Base-by-base conservation (phyloP, 176 grass and related monocot genomes). In the Otatea glauca region DNA sequence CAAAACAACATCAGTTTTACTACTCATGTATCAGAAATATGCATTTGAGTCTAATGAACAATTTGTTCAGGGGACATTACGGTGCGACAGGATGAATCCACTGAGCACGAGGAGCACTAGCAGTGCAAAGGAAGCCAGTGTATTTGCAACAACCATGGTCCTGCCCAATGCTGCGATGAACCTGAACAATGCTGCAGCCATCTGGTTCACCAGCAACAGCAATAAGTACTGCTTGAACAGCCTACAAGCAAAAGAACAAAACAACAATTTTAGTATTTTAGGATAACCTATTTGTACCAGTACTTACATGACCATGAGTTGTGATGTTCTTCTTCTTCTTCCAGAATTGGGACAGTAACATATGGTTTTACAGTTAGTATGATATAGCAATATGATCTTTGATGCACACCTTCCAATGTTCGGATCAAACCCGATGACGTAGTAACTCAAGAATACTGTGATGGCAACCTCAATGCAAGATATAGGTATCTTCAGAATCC, bases 401-500 rank as follows among this genome's bases (percentile, higher is more conserved):
- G 43, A 44, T 21, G 65, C 81, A 75, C 78, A 94, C 92, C 92
- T 94, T 83, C 76, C 90, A 24, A 89, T 37, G 59, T 82, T 83
- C 14, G 90, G 90, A 86, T 94, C 92, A 12, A 88, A 94, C 25
- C 90, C 92, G 35, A 92, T 94, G 48, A 92, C 85, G 25, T 94
- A 94, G 61, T 94, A 94, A 64, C 82, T 88, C 65, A 83, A 84
- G 90, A 92, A 88, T 20, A 94, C 80, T 62, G 86, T 89, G 48
- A 94, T 85, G 44, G 89, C 87, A 64, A 88, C 87, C 68, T 94
- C 92, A 43, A 92, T 1, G 38, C 86, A 85, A 5, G 89, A 78
- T 59, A 94, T 75, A 0, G 92, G 87, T 68, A 94, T 92, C 87
- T 94, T 94, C 2, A 94, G 86, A 70, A 94, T 88, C 90, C 92